These are phyloP conservation scores for Calonectria pauciramosa DNA, from an alignment of 2,329 filamentous ascomycete species.

Conservation along the genomic window DNA sequence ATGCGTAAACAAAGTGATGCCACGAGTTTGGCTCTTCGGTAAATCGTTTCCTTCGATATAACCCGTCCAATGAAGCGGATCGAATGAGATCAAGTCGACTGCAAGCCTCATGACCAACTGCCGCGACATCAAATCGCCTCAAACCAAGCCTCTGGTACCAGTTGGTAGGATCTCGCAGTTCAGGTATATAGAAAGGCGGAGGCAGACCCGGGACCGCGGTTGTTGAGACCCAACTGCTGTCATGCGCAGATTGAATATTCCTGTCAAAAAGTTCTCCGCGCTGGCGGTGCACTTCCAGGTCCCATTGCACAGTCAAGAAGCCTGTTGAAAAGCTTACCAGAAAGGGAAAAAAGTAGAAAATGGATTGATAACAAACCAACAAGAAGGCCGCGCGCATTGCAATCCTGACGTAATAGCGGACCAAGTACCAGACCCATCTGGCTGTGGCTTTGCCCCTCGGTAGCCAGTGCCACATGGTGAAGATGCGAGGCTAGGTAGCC, in stretches of 20 bases:
- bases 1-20: conserved; percentile 7
- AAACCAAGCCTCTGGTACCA: not conserved
- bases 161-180: not conserved
- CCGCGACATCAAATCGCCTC: not conserved
- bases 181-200: not conserved
- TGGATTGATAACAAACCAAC: not conserved
- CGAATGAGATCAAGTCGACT: not conserved
- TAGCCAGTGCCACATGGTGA: not conserved
- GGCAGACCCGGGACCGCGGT: not conserved
- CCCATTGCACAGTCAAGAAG: not conserved
- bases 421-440: not conserved
- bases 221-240: not conserved
- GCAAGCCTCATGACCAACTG: not conserved
- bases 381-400: not conserved
- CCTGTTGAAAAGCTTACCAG: not conserved
- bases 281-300: not conserved
- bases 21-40: not conserved
- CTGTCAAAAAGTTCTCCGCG: not conserved
- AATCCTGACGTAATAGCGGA: not conserved
- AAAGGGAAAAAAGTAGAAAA: not conserved
- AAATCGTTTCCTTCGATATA: not conserved
- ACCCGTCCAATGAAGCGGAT: not conserved
- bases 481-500: too few species aligned
- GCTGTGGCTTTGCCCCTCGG: not conserved
- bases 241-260: not conserved